Base-by-base conservation (phyloP, 2,329 filamentous ascomycete species). In the Neoarthrinium moseri region DNA sequence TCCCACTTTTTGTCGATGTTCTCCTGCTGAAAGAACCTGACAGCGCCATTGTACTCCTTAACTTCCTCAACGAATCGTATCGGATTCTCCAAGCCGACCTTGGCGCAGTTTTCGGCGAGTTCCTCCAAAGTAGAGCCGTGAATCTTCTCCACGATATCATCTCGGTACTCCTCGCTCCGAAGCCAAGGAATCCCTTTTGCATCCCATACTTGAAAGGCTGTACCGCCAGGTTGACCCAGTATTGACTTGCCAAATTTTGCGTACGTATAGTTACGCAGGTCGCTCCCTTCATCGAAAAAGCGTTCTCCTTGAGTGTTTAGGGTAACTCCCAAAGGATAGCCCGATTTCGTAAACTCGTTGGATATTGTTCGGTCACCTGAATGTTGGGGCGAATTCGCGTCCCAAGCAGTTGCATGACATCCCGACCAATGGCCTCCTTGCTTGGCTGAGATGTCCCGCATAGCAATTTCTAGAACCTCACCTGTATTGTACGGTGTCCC, bases 321-420 rank as follows among this genome's bases (percentile, higher is more conserved):
- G 76, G 85, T 86, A 11, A 87, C 52, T 0, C 83, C 84, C 0
- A 87, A 67, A 0, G 84, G 83, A 52, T 87, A 87, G 1, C 83
- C 84, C 1, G 78, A 84, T 56, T 87, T 87, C 6, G 83, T 87
- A 56, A 77, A 85, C 58, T 86, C 76, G 54, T 87, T 87, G 4
- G 83, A 82, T 2, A 79, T 63, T n/a, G 64, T 64, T 2, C 79
- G 71, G 52, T 86, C 77, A 4, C 83, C 83, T 0, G 66, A 65
- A 49, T 80, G 58, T 0, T 72, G 59, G 0, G 76, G 71, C 1
- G 83, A 75, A 55, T 84, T 75, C 1, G 80, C 80, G 55, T 87
- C 83, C 83, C 84, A 87, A 4, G 76, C 76, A 0, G 79, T 77
- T 1, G 78, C 77, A 56, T 87, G 84, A 53, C 83, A 87, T 0